Evolutionary conservation across 1,284 basidiomycete species (phyloP).

Genomic region (Tausonia pullulans): DNA sequence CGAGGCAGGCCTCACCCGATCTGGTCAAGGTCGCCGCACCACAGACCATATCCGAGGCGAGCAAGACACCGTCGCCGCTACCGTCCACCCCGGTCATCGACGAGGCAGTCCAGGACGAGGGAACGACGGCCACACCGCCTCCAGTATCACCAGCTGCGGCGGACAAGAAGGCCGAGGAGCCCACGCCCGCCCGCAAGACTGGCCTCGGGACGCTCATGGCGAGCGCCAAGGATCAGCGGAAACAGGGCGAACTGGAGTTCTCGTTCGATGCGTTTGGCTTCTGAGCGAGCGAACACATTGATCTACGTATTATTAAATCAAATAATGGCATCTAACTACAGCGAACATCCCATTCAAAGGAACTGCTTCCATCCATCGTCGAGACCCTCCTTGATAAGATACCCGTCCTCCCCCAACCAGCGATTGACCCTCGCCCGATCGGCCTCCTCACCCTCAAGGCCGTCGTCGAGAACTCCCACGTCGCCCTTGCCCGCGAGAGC

Average conservation of each 20-base stretch:
- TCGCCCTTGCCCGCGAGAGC: constrained; percentile 43
- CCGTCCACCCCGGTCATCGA: not conserved
- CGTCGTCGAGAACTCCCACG: constrained; percentile 40
- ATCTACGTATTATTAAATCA: not conserved
- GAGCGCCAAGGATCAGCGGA: constrained; percentile 31
- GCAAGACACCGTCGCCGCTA: not conserved
- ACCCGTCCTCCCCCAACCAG: constrained; percentile 32
- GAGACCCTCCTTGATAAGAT: constrained; percentile 12
- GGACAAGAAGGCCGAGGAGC: constrained; percentile 43
- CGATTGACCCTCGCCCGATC: constrained; percentile 27
- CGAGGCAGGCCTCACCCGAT: constrained; percentile 44
- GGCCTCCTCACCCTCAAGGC: constrained; percentile 20
- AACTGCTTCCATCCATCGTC: constrained; percentile 5
- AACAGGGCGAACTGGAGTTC: constrained; percentile 35
- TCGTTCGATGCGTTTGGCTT: constrained; percentile 31
- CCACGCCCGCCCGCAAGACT: constrained; percentile 52
- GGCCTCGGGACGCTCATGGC: constrained; percentile 65
- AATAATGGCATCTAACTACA: too few relatives aligned
- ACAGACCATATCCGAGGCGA: constrained; percentile 12
- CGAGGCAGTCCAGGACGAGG: not conserved
- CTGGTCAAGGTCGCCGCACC: not conserved
- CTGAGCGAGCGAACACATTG: not conserved
- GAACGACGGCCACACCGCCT: not conserved
- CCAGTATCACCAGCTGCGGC: not conserved
- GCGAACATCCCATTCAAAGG: not conserved